A percentile compares a stretch with the other conserved stretches of the same genome.
phyloP scores from a whole-genome alignment of 163 green algal species.

The Scenedesmus sp. region DNA sequence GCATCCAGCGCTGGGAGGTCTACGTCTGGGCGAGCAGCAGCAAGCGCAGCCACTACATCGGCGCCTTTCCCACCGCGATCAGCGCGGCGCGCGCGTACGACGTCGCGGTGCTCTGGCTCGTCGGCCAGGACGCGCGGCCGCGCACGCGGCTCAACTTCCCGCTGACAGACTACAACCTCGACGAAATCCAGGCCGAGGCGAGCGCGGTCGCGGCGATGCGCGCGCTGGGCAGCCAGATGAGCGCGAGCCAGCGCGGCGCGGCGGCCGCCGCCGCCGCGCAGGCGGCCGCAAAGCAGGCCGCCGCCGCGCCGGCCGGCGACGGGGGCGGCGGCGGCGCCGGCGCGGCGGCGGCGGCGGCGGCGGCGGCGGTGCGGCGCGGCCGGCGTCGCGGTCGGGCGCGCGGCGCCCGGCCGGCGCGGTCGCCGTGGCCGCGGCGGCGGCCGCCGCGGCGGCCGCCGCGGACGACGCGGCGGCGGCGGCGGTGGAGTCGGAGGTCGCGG shows the following conservation, averaged over 20 bases:
- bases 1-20: constrained; percentile 69
- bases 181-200: constrained; percentile 36
- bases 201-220: constrained; percentile 37
- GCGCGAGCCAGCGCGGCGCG: neutral
- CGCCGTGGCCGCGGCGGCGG: too few species aligned
- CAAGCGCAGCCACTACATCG: constrained; percentile 70
- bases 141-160: constrained; percentile 68
- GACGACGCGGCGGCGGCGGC: too few species aligned
- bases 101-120: constrained; percentile 46
- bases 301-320: too few species aligned
- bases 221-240: constrained; percentile 25
- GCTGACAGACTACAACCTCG: constrained; percentile 65
- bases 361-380: too few species aligned
- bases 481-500: too few species aligned
- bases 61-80: constrained; percentile 77
- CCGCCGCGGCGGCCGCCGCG: too few species aligned
- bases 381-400: too few species aligned
- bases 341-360: too few species aligned
- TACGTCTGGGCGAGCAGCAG: constrained; percentile 64
- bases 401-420: too few species aligned
- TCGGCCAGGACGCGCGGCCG: constrained; percentile 45
- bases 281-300: too few species aligned
- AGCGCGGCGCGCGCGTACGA: constrained; percentile 90
- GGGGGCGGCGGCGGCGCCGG: too few species aligned
- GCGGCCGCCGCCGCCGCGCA: too few species aligned